Conservation (phyloP, 78 protist species). For the Andalucia godoyi region DNA sequence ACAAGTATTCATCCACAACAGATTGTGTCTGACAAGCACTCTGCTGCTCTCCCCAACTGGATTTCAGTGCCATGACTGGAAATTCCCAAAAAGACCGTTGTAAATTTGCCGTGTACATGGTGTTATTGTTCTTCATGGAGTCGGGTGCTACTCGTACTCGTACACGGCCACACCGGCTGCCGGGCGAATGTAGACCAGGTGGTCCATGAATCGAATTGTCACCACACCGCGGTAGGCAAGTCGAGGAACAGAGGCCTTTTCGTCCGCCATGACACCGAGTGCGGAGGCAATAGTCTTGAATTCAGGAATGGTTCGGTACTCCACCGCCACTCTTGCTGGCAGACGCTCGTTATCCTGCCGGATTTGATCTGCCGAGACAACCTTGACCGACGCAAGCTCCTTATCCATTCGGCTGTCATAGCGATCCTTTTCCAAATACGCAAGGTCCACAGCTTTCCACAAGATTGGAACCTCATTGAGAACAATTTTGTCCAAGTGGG, state of each 20-base stretch:
- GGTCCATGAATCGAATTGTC: background rate
- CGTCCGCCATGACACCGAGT: conserved; percentile 49
- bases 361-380: background rate
- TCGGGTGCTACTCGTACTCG: too few species aligned
- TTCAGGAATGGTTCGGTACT: background rate
- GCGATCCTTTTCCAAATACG: conserved; percentile 2
- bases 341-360: background rate
- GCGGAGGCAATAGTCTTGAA: background rate
- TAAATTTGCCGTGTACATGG: too few species aligned
- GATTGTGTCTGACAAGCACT: too few species aligned
- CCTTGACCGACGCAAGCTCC: background rate
- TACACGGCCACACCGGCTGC: too few species aligned
- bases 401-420: conserved; percentile 13
- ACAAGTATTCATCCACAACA: too few species aligned
- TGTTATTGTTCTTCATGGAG: too few species aligned
- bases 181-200: background rate
- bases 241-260: conserved; percentile 60
- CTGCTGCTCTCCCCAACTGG: too few species aligned
- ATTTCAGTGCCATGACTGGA: too few species aligned
- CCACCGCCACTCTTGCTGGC: background rate
- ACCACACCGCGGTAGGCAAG: conserved; percentile 61
- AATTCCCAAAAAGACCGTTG: too few species aligned
- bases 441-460: background rate
- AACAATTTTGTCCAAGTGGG: conserved; percentile 21
- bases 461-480: background rate